Percentiles rank a stretch among this genome's conserved stretches.
phyloP scores from a whole-genome alignment of 2,329 filamentous ascomycete genomes.

The Sarocladium strictum region DNA sequence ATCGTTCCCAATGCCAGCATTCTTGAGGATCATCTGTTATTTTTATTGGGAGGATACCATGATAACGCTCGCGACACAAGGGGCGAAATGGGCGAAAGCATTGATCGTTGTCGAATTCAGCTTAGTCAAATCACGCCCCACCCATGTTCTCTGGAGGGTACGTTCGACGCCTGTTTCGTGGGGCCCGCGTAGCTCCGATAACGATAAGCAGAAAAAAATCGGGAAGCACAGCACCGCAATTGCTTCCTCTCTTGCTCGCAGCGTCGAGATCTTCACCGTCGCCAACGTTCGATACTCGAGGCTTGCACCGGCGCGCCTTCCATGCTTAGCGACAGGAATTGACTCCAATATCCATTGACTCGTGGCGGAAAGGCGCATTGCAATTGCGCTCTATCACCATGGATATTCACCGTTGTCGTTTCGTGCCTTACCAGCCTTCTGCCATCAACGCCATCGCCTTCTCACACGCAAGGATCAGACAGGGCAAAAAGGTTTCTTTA shows the following conservation, averaged over 20 bases:
- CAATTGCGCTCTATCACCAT: slow-evolving; percentile 39
- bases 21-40: too few species aligned
- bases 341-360: neutral
- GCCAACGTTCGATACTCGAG: neutral
- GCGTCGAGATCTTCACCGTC: neutral
- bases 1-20: too few species aligned
- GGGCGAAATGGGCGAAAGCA: too few species aligned
- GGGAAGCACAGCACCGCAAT: neutral
- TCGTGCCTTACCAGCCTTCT: slow-evolving; percentile 85
- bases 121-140: too few species aligned
- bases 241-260: neutral
- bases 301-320: neutral
- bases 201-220: slow-evolving; percentile 11
- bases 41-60: too few species aligned
- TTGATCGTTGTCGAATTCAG: too few species aligned
- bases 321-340: neutral
- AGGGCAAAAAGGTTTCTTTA: slow-evolving; percentile 45
- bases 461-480: slow-evolving; percentile 60
- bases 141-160: too few species aligned
- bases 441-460: slow-evolving; percentile 94
- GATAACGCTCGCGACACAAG: too few species aligned
- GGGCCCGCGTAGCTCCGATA: too few species aligned
- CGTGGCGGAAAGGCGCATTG: neutral
- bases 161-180: too few species aligned
- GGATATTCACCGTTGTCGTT: slow-evolving; percentile 96